Evolutionary conservation across 257 asterid species (phyloP).

Genomic region (Lycium ferocissimum): DNA sequence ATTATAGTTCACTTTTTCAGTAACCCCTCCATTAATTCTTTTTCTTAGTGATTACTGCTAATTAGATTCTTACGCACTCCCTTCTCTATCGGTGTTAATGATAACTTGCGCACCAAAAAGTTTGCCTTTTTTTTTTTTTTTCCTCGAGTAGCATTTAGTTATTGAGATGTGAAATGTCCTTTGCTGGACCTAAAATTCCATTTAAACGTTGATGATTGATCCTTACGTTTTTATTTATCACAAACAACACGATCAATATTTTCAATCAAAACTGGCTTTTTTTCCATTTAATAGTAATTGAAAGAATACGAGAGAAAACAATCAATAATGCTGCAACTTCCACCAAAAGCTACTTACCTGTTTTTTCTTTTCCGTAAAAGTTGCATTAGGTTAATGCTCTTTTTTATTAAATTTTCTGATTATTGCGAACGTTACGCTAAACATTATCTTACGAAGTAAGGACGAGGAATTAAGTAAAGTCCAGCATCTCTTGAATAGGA

Average conservation of each 20-base stretch:
- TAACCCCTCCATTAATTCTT: not conserved
- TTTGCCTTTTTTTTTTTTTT: not conserved
- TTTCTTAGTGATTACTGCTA: not conserved
- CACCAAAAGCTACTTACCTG: not conserved
- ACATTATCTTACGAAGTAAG: not conserved
- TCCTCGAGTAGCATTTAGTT: not conserved
- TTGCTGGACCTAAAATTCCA: slow-evolving; percentile 16
- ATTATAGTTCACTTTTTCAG: not conserved
- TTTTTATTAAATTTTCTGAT: not conserved
- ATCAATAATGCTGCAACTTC: not conserved
- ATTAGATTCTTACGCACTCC: not conserved
- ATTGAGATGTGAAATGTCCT: not conserved
- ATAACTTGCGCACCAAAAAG: not conserved
- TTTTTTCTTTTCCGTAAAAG: not conserved
- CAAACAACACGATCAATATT: no score
- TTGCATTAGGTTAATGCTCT: not conserved
- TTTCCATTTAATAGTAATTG: no score
- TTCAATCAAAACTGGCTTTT: not conserved
- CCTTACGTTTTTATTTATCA: no score
- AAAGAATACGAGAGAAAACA: not conserved
- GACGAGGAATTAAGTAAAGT: not conserved
- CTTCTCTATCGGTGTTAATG: not conserved
- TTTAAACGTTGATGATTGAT: no score
- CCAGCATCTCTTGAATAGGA: not conserved
- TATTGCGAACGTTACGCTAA: not conserved